phyloP scores from a whole-genome alignment of 768 basidiomycete genomes.

The Lactarius deliciosus region DNA sequence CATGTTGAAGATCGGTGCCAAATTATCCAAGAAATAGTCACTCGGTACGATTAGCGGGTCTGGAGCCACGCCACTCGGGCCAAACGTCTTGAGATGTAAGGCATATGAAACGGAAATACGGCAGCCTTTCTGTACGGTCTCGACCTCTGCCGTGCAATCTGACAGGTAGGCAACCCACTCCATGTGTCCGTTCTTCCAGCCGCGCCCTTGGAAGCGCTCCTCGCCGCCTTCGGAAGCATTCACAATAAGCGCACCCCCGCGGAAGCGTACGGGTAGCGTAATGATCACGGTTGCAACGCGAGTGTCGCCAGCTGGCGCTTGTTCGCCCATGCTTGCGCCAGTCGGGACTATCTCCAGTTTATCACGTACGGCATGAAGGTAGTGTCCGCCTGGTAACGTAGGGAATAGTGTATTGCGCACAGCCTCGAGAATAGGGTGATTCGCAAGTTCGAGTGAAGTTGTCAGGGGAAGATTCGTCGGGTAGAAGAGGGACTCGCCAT shows the following conservation, averaged over 20 bases:
- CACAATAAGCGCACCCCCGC: constrained; percentile 64
- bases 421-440: constrained; percentile 79
- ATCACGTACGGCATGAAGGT: constrained; percentile 66
- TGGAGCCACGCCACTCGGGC: constrained; percentile 48
- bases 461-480: constrained; percentile 72
- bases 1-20: constrained; percentile 70
- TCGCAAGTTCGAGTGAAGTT: constrained; percentile 74
- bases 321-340: constrained; percentile 58
- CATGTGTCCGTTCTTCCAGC: constrained; percentile 62
- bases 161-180: constrained; percentile 78
- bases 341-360: constrained; percentile 65
- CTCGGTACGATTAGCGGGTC: constrained; percentile 71
- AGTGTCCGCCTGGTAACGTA: constrained; percentile 62
- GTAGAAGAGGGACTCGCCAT: constrained; percentile 68
- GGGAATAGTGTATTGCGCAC: constrained; percentile 73
- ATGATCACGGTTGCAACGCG: constrained; percentile 71
- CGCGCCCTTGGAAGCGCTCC: constrained; percentile 63
- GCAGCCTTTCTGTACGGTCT: constrained; percentile 68
- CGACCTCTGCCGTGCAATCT: constrained; percentile 75
- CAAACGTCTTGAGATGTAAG: constrained; percentile 67
- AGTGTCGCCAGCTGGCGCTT: constrained; percentile 60
- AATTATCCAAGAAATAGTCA: constrained; percentile 67
- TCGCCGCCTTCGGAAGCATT: constrained; percentile 53
- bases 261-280: constrained; percentile 71
- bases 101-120: constrained; percentile 69